A percentile compares a stretch with the other conserved stretches of the same genome.
Evolutionary conservation across 176 grass and related monocot species (phyloP).

Genomic region (Musa beccarii): DNA sequence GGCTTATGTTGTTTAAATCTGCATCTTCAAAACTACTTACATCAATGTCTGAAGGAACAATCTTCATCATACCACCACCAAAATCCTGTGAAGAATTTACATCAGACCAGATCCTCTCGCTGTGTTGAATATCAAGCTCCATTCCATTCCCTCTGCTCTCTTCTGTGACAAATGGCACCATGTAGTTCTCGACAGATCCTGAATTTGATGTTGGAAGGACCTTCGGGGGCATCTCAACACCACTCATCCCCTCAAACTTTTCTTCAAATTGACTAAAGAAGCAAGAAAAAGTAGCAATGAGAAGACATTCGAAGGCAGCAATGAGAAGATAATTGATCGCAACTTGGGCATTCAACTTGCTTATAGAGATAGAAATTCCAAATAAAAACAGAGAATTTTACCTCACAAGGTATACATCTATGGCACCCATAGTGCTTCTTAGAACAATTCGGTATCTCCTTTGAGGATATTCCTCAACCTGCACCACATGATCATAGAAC

Average conservation of each 20-base stretch:
- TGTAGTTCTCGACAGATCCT: conserved; percentile 26
- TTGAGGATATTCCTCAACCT: conserved; percentile 53
- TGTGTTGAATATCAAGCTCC: conserved; percentile 17
- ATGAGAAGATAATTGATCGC: neutral
- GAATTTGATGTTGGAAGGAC: conserved; percentile 31
- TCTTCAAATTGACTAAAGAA: conserved; percentile 61
- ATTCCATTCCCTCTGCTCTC: conserved; percentile 33
- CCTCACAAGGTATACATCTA: conserved; percentile 94
- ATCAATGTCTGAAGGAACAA: conserved; percentile 67
- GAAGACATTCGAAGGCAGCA: neutral
- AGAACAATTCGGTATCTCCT: conserved; percentile 86
- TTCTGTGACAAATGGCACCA: conserved; percentile 22
- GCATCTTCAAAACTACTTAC: conserved; percentile 33
- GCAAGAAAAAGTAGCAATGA: neutral
- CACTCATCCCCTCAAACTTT: conserved; percentile 54
- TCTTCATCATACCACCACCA: conserved; percentile 64
- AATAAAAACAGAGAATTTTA: conserved; percentile 24
- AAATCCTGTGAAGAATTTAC: conserved; percentile 47
- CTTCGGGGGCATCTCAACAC: conserved; percentile 32
- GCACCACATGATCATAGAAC: conserved; percentile 31
- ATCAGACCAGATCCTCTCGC: conserved; percentile 34
- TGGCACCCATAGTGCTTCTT: conserved; percentile 80
- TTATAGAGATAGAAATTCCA: neutral
- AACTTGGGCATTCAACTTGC: too few relatives aligned
- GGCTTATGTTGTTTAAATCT: conserved; percentile 3